A percentile compares a stretch with the other conserved stretches of the same genome.
phyloP scores from a whole-genome alignment of 1,284 basidiomycete species.

The Agroathelia rolfsii region DNA sequence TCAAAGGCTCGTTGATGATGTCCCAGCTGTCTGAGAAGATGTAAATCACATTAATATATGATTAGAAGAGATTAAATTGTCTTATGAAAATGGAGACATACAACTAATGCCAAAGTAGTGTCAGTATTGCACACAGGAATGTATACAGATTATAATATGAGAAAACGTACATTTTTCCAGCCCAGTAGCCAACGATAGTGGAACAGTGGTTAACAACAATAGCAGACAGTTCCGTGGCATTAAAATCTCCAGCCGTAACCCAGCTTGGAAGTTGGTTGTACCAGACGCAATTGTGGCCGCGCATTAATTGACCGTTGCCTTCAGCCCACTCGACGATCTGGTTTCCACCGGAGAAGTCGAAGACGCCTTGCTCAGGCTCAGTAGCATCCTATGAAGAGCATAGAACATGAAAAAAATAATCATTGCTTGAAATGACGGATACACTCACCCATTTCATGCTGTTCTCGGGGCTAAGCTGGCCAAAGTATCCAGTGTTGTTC shows the following conservation, averaged over 20 bases:
- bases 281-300: constrained; percentile 46
- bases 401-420: too few relatives aligned
- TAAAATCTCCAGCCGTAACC: constrained; percentile 34
- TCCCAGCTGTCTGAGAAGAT: constrained; percentile 27
- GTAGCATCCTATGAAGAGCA: constrained; percentile 10
- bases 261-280: constrained; percentile 43
- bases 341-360: constrained; percentile 19
- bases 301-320: constrained; percentile 13
- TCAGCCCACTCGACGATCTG: constrained; percentile 18
- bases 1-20: constrained; percentile 20
- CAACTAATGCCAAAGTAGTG: too few relatives aligned
- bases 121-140: too few relatives aligned
- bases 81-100: too few relatives aligned
- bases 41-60: too few relatives aligned
- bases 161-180: constrained; percentile 35
- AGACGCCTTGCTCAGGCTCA: constrained; percentile 16
- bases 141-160: too few relatives aligned
- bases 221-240: constrained; percentile 30
- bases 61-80: too few relatives aligned
- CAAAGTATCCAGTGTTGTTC: constrained; percentile 34
- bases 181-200: constrained; percentile 38
- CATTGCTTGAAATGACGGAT: constrained; percentile 11
- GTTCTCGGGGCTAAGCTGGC: constrained; percentile 42
- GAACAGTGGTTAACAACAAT: constrained; percentile 37
- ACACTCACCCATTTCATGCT: constrained; percentile 44